Base-by-base conservation (phyloP, 768 basidiomycete species). In the Termitomyces titanicus region DNA sequence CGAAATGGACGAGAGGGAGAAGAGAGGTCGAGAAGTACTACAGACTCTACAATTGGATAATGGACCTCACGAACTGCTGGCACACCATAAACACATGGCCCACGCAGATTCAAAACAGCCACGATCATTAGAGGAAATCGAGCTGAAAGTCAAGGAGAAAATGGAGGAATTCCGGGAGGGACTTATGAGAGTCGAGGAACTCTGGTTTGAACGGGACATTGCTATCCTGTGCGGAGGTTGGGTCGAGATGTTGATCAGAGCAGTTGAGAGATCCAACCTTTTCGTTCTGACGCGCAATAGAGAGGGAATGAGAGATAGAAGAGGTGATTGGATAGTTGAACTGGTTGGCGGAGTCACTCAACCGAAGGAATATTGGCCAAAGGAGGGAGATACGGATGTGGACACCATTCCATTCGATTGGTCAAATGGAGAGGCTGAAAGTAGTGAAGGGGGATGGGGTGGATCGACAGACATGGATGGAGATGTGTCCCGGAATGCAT, bases 101-200 rank as follows among this genome's bases (percentile, higher is more conserved):
- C 81, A 91, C 61, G 66, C 74, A 10, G 66, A 67, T 2, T 72
- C 86, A 1, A 69, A 70, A 39, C 70, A 71, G 25, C 80, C 82
- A 1, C 68, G 63, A 10, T 63, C 78, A 1, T 59, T 76, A 8
- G 61, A 69, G 12, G 77, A 78, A 17, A 85, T 92, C 35, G 79
- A 72, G 1, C 68, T 73, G 5, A 69, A 67, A 11, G 72, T 88
- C 20, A 75, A 79, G 64, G 58, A 66, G 3, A 79, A 73, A 55
- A 84, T 92, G 78, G 79, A 84, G 47, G 71, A 72, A 38, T 78
- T 74, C 58, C 70, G 80, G 6, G 78, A 84, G 55, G 66, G 66
- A 1, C 72, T 77, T 55, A 74, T 84, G 57, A 66, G 79, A 4
- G 60, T 85, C 53, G 74, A 79, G 63, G 71, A 80, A 67, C 58